A percentile compares a stretch with the other conserved stretches of the same genome.
Conservation (phyloP, 805 yeast genomes). For the Saccharomycopsis vini region DNA sequence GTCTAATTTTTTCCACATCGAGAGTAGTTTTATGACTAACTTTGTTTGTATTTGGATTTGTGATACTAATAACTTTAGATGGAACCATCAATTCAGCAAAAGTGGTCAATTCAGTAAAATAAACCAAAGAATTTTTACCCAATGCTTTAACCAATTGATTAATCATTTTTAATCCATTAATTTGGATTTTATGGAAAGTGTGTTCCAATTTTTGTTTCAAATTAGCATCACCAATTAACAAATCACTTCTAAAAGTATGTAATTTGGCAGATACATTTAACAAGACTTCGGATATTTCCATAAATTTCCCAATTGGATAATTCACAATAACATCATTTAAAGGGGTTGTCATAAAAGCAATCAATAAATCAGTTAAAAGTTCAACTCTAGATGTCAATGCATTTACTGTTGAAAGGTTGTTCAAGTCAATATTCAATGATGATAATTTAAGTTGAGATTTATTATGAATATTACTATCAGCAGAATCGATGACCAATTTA, state of each 20-base stretch:
- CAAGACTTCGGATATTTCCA: slow-evolving; percentile 44
- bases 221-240: slow-evolving; percentile 39
- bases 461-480: slow-evolving; percentile 14
- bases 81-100: slow-evolving; percentile 23
- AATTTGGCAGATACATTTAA: slow-evolving; percentile 47
- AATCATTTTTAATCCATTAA: slow-evolving; percentile 37
- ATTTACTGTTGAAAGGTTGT: slow-evolving; percentile 42
- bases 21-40: slow-evolving; percentile 17
- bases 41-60: slow-evolving; percentile 9
- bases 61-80: slow-evolving; percentile 8
- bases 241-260: slow-evolving; percentile 46
- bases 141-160: slow-evolving; percentile 23
- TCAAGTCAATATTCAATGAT: slow-evolving; percentile 49
- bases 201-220: slow-evolving; percentile 33
- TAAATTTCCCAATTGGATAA: slow-evolving; percentile 45
- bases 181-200: slow-evolving; percentile 38
- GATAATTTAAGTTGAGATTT: slow-evolving; percentile 29
- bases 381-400: slow-evolving; percentile 44
- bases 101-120: slow-evolving; percentile 7
- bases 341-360: slow-evolving; percentile 38
- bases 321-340: slow-evolving; percentile 30
- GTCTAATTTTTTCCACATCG: slow-evolving; percentile 19
- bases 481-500: slow-evolving; percentile 4
- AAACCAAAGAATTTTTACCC: slow-evolving; percentile 26
- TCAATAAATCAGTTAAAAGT: slow-evolving; percentile 37